Evolutionary conservation across 2,329 filamentous ascomycete species (phyloP), one percentile per base, ranked within the genome.

Genomic region (Ceratocystis cacaofunesta): DNA sequence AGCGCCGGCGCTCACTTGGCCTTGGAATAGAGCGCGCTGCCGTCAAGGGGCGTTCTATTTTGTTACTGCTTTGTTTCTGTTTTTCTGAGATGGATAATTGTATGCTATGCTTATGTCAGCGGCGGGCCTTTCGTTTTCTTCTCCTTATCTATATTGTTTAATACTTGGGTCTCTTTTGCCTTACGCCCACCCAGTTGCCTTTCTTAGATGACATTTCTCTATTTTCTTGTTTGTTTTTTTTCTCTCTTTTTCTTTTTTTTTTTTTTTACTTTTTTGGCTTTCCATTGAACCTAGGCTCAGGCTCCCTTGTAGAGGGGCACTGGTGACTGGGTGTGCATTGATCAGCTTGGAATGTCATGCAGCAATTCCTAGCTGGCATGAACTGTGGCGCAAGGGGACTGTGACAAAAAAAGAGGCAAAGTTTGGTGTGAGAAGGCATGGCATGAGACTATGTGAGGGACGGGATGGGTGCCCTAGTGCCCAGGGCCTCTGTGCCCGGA

Each of bases 51-150:
- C 32, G 8, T 12, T 36, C 43, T 5, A 48, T 55, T 58, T 25
- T 30, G 32, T 30, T 60, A 25, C 22, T 46, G 17, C 2, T 50
- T 62, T 62, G 12, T 48, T 48, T 50, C 43, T 50, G 28, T 50
- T 62, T 46, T 28, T 44, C n/a, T 61, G 2, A 15, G 25, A 58
- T 30, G 52, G 52, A 36, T 58, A 58, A 58, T 58, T 30, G 52
- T 36, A 58, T 58, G 52, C 52, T 58, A 58, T 58, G 52, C 52
- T 58, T 32, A 58, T 36, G 52, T 58, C 52, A 58, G 52, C 52
- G 52, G 52, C 28, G 52, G 28, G 52, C 28, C 52, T 36, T 58
- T 43, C 58, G 10, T 61, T 22, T 61, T 44, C 17, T 22, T 44
- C 30, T 43, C 25, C 10, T 19, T 61, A 19, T 6, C 8, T 61